Evolutionary conservation across 2,329 filamentous ascomycete species (phyloP).

Genomic region (Colletotrichum tamarilloi): DNA sequence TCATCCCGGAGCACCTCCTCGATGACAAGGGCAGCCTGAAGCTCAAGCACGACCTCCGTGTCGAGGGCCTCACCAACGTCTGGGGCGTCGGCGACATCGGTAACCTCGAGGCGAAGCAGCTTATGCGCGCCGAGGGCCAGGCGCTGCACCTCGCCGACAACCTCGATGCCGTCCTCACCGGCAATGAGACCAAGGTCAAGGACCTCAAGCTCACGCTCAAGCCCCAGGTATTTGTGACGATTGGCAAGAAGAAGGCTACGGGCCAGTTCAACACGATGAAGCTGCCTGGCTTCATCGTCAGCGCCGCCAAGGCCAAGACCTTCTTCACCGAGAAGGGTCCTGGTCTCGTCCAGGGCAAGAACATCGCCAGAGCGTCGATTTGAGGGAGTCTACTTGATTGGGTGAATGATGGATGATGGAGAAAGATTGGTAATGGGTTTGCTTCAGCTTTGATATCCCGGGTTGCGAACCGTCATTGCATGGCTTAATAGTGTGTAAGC

Average conservation of each 20-base stretch:
- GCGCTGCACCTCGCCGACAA: constrained; percentile 47
- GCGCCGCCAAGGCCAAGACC: constrained; percentile 34
- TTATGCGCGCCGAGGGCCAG: constrained; percentile 47
- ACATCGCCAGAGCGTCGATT: constrained; percentile 32
- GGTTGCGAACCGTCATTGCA: constrained; percentile 5
- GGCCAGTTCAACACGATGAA: constrained; percentile 36
- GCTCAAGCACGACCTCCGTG: constrained; percentile 40
- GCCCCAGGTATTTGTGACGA: constrained; percentile 33
- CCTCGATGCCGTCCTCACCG: constrained; percentile 41
- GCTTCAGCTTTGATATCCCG: constrained; percentile 32
- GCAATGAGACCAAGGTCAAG: constrained; percentile 28
- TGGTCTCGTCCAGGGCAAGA: constrained; percentile 30
- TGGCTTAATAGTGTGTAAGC: constrained; percentile 9
- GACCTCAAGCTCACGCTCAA: constrained; percentile 34
- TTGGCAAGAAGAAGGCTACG: constrained; percentile 34
- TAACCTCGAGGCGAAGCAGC: constrained; percentile 38
- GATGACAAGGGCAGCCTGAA: constrained; percentile 39
- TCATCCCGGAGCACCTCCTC: constrained; percentile 40
- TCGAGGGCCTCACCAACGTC: constrained; percentile 38
- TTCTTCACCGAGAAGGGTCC: constrained; percentile 35
- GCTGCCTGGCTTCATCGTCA: constrained; percentile 35
- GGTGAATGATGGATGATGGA: neutral
- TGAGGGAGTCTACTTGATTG: neutral
- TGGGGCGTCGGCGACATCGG: constrained; percentile 44
- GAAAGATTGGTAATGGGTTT: neutral